phyloP scores from a whole-genome alignment of 176 grass and related monocot species.

The Triticum dicoccoides region DNA sequence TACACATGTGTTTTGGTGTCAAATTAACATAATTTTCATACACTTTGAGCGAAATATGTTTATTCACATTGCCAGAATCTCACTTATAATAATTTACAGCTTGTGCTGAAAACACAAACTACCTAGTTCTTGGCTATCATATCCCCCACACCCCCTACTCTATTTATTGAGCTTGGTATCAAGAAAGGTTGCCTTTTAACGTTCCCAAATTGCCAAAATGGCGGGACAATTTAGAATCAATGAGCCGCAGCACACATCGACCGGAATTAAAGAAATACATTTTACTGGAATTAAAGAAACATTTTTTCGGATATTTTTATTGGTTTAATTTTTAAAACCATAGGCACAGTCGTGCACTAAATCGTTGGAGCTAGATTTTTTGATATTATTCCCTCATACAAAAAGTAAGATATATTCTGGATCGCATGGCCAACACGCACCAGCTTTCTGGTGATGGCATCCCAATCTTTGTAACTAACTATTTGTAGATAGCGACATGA shows the following conservation, averaged over 20 bases:
- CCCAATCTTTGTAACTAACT: constrained; percentile 32
- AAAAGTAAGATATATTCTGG: constrained; percentile 35
- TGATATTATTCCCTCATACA: constrained; percentile 24
- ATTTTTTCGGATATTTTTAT: background rate
- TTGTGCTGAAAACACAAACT: too few relatives aligned
- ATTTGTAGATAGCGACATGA: constrained; percentile 26
- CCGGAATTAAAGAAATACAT: background rate
- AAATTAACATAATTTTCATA: too few relatives aligned
- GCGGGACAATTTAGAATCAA: background rate
- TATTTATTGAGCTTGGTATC: background rate
- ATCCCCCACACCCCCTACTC: background rate
- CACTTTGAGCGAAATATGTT: too few relatives aligned
- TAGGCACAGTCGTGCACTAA: constrained; percentile 15
- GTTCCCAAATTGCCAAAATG: constrained; percentile 9
- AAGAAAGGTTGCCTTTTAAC: background rate
- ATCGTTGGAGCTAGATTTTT: constrained; percentile 34
- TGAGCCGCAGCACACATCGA: background rate
- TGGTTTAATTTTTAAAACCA: background rate
- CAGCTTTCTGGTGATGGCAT: constrained; percentile 32
- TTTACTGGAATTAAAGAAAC: background rate
- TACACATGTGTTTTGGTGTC: too few relatives aligned
- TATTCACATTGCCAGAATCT: background rate
- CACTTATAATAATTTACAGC: background rate
- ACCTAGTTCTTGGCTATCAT: background rate
- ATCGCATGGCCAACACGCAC: background rate